phyloP scores from a whole-genome alignment of 73 alveolate species.

The Tetrahymena malaccensis region DNA sequence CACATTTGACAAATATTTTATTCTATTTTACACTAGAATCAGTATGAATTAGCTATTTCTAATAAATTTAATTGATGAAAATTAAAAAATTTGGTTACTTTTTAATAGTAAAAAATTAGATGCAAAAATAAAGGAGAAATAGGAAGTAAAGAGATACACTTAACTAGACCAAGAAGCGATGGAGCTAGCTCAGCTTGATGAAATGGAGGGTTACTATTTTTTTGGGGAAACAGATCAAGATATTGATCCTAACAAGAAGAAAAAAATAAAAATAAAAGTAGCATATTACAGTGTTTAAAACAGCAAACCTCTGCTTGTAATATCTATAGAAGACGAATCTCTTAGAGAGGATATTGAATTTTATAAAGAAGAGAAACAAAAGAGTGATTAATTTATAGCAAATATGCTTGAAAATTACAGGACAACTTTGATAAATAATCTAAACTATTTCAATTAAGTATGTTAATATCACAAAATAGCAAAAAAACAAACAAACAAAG shows the following conservation, averaged over 20 bases:
- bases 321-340: background rate
- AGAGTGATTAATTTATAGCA: background rate
- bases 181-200: background rate
- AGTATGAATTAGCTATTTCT: no score
- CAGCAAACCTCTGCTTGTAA: background rate
- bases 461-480: background rate
- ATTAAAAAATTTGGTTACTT: background rate
- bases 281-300: background rate
- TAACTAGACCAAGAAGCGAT: background rate
- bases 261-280: background rate
- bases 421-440: background rate
- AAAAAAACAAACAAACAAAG: background rate
- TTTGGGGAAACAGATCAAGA: background rate
- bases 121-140: background rate
- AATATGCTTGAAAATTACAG: background rate
- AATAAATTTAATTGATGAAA: background rate
- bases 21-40: no score
- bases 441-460: background rate
- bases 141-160: background rate
- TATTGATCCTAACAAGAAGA: background rate
- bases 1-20: no score
- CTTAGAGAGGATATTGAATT: background rate
- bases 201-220: background rate
- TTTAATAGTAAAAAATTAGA: background rate
- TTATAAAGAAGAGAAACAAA: background rate